A percentile compares a stretch with the other conserved stretches of the same genome.
Evolutionary conservation across 768 basidiomycete species (phyloP).

Genomic region (Tylopilus sp.): DNA sequence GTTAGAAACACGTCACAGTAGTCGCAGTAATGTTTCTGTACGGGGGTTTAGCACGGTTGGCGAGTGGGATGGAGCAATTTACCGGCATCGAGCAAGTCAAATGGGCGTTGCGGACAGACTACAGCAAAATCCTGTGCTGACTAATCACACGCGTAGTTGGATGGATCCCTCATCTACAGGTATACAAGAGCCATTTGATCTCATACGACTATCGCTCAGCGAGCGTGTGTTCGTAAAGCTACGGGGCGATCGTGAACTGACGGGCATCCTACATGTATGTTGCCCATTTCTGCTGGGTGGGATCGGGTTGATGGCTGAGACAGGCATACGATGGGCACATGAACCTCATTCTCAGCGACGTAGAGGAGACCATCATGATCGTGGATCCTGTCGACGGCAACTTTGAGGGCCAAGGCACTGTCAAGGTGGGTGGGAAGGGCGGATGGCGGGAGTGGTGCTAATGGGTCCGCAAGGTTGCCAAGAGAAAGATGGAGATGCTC

Average conservation of each 20-base stretch:
- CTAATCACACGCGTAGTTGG: conserved; percentile 20
- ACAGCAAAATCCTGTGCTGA: too few species aligned
- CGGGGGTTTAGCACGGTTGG: conserved; percentile 4
- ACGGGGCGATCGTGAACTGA: conserved; percentile 88
- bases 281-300: background rate
- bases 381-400: conserved; percentile 80
- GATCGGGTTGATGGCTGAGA: conserved; percentile 9
- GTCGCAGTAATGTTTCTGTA: conserved; percentile 89
- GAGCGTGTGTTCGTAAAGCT: conserved; percentile 99
- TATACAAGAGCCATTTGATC: conserved; percentile 95
- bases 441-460: background rate
- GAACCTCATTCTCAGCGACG: conserved; percentile 97
- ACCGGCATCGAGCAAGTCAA: conserved; percentile 57
- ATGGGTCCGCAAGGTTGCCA: conserved; percentile 61
- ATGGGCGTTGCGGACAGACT: conserved; percentile 26
- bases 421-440: conserved; percentile 51
- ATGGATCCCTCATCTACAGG: conserved; percentile 74
- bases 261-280: conserved; percentile 88
- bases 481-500: conserved; percentile 95
- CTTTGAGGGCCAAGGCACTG: conserved; percentile 52
- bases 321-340: conserved; percentile 99
- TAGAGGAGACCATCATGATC: conserved; percentile 95
- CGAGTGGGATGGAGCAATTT: conserved; percentile 26
- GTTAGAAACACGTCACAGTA: conserved; percentile 94
- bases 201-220: conserved; percentile 92